A percentile compares a stretch with the other conserved stretches of the same genome.
These are phyloP conservation scores for Quercus suber DNA, from an alignment of 306 rosid genomes.

Conservation along the genomic window DNA sequence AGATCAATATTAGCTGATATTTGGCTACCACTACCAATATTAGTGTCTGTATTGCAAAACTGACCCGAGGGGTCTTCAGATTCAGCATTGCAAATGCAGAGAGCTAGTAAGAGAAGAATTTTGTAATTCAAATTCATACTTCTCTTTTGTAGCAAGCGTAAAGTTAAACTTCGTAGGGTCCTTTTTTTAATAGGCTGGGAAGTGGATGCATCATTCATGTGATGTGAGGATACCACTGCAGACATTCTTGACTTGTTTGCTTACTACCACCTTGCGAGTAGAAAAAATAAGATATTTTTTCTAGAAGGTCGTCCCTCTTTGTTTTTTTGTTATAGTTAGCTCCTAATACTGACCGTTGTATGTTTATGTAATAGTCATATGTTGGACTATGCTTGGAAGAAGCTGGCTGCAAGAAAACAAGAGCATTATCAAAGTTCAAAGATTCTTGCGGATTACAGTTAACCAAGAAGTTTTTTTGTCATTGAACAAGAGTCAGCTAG, in stretches of 20 bases:
- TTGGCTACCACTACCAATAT: constrained; percentile 27
- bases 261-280: not conserved
- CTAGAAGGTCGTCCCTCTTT: not conserved
- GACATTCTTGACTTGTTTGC: constrained; percentile 31
- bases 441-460: too few species aligned
- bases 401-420: too few species aligned
- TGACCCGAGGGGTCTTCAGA: constrained; percentile 47
- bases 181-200: not conserved
- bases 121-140: constrained; percentile 25
- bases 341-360: not conserved
- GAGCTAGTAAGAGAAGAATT: constrained; percentile 30
- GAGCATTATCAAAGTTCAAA: too few species aligned
- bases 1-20: constrained; percentile 44
- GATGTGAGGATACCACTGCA: constrained; percentile 12
- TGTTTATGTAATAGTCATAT: too few species aligned
- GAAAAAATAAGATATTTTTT: not conserved
- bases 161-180: not conserved
- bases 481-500: too few species aligned
- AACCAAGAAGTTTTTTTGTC: too few species aligned
- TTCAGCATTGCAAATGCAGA: constrained; percentile 35
- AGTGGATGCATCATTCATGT: constrained; percentile 9
- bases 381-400: too few species aligned
- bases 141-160: not conserved
- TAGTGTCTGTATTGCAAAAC: constrained; percentile 45
- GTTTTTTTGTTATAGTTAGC: not conserved